Conservation (phyloP, 305 asterid species). For the Solanum chacoense region DNA sequence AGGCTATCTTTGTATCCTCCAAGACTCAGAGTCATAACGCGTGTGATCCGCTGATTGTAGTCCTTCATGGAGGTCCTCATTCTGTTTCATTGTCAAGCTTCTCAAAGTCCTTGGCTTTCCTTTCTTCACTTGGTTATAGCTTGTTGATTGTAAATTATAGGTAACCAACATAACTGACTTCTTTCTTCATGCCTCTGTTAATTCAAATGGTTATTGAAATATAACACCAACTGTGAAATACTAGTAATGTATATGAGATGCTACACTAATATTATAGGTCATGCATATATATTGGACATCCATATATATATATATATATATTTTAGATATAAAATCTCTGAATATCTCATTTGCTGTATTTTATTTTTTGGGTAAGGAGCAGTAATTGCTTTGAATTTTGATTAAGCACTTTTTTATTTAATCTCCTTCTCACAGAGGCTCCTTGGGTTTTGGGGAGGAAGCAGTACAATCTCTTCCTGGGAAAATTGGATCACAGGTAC, state of each 20-base stretch:
- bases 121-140: constrained; percentile 73
- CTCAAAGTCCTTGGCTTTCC: constrained; percentile 76
- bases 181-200: not conserved
- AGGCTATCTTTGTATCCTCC: constrained; percentile 84
- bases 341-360: not conserved
- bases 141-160: constrained; percentile 90
- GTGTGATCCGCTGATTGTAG: constrained; percentile 58
- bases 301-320: not conserved
- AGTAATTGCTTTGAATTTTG: not conserved
- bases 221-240: not conserved
- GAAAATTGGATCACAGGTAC: constrained; percentile 84
- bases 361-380: not conserved
- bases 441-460: constrained; percentile 97
- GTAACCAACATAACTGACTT: constrained; percentile 21
- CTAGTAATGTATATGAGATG: not conserved
- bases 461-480: constrained; percentile 98
- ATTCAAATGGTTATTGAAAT: not conserved
- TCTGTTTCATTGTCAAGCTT: constrained; percentile 52
- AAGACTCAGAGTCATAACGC: constrained; percentile 33
- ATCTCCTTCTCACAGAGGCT: constrained; percentile 48
- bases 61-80: constrained; percentile 98
- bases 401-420: not conserved
- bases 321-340: not conserved
- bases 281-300: not conserved
- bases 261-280: not conserved